Percentiles rank a stretch among this genome's conserved stretches.
Evolutionary conservation across 257 asterid genomes (phyloP).

Genomic region (Marsdenia floribunda): DNA sequence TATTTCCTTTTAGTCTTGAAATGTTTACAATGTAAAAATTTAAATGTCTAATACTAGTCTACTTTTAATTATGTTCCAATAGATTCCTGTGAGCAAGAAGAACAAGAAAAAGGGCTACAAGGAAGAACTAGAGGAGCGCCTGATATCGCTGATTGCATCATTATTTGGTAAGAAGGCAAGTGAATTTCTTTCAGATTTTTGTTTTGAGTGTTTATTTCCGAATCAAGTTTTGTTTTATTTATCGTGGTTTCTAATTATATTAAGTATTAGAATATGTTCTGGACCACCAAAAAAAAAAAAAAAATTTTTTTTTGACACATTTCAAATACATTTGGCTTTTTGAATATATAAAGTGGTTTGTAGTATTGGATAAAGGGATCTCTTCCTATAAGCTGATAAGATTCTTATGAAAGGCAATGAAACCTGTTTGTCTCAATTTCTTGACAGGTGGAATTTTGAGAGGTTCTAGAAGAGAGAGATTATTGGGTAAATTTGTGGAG

Average conservation of each 20-base stretch:
- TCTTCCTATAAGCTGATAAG: background rate
- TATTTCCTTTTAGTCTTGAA: background rate
- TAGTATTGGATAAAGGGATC: background rate
- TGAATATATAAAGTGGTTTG: background rate
- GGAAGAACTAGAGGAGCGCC: slow-evolving; percentile 96
- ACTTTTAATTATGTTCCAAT: slow-evolving; percentile 14
- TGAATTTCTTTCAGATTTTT: slow-evolving; percentile 7
- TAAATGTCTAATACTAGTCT: background rate
- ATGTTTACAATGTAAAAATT: background rate
- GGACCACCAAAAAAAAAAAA: background rate
- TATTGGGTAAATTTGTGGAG: slow-evolving; percentile 90
- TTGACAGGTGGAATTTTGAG: slow-evolving; percentile 79
- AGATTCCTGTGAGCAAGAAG: slow-evolving; percentile 95
- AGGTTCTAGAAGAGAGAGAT: slow-evolving; percentile 95
- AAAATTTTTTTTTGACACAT: background rate
- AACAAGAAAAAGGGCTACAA: slow-evolving; percentile 63
- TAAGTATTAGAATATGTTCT: background rate
- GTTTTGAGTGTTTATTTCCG: too few species aligned
- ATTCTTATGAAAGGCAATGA: background rate
- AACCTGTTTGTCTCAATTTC: slow-evolving; percentile 3
- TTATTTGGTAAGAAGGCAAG: slow-evolving; percentile 73
- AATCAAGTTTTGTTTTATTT: background rate
- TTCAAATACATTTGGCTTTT: background rate
- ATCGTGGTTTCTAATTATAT: background rate
- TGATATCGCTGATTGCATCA: slow-evolving; percentile 81